phyloP scores from a whole-genome alignment of 345 rosid species.

The Erysimum cheiranthoides region DNA sequence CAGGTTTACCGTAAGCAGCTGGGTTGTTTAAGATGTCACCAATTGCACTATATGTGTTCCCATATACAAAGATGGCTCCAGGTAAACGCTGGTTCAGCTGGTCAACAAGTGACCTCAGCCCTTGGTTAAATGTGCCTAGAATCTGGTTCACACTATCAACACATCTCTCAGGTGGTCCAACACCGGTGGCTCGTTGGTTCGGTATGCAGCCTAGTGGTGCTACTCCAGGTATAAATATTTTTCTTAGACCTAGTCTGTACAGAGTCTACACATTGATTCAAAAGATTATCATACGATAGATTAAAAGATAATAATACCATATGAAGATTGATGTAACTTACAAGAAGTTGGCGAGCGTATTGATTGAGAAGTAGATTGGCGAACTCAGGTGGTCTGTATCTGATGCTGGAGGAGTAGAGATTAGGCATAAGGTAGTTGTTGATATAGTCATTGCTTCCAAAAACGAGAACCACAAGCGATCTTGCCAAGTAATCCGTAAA shows the following conservation, averaged over 20 bases:
- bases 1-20: slow-evolving; percentile 56
- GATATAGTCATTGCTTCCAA: slow-evolving; percentile 96
- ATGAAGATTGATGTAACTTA: slow-evolving; percentile 29
- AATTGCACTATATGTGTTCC: slow-evolving; percentile 64
- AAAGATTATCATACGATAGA: slow-evolving; percentile 1
- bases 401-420: slow-evolving; percentile 60
- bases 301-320: not conserved
- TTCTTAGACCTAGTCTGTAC: slow-evolving; percentile 74
- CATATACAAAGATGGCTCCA: slow-evolving; percentile 60
- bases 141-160: slow-evolving; percentile 73
- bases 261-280: slow-evolving; percentile 53
- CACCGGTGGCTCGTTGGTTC: slow-evolving; percentile 59
- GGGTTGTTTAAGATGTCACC: slow-evolving; percentile 80
- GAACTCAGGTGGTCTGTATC: slow-evolving; percentile 60
- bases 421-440: slow-evolving; percentile 87
- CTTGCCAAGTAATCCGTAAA: slow-evolving; percentile 54
- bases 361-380: slow-evolving; percentile 68
- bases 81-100: slow-evolving; percentile 63
- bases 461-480: slow-evolving; percentile 62
- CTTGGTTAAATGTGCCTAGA: slow-evolving; percentile 70
- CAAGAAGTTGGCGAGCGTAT: slow-evolving; percentile 70
- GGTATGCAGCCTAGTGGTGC: slow-evolving; percentile 93
- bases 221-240: slow-evolving; percentile 65
- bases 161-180: slow-evolving; percentile 62
- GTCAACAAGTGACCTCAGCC: slow-evolving; percentile 66